A percentile compares a stretch with the other conserved stretches of the same genome.
Conservation (phyloP, 495 filamentous ascomycete genomes). For the Penicillium simplicissimum region DNA sequence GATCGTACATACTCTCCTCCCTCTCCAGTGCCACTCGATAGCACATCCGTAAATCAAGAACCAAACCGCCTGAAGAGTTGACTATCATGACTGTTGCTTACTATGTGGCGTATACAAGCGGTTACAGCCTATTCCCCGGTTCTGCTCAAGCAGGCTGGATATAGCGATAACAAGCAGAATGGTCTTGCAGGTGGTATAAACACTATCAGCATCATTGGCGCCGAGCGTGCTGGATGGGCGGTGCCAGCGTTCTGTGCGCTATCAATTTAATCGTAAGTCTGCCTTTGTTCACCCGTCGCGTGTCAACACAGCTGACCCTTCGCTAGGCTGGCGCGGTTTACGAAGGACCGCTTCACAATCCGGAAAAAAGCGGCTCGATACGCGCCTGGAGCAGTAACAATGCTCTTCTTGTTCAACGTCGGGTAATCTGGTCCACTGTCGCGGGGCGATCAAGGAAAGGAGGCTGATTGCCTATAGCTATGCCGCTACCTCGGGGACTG, state of each 20-base stretch:
- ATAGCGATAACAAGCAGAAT: constrained; percentile 44
- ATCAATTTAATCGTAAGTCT: constrained; percentile 38
- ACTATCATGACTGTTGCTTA: background rate
- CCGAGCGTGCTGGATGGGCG: constrained; percentile 44
- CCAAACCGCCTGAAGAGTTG: constrained; percentile 16
- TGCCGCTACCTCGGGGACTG: constrained; percentile 57
- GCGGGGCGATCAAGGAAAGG: background rate
- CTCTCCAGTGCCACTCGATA: background rate
- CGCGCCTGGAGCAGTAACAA: constrained; percentile 50
- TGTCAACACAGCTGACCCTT: background rate
- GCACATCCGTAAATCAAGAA: background rate
- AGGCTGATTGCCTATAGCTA: constrained; percentile 27
- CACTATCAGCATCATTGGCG: constrained; percentile 53
- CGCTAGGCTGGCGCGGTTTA: constrained; percentile 41
- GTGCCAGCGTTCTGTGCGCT: constrained; percentile 31
- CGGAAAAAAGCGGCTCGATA: constrained; percentile 33
- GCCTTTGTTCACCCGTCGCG: no score
- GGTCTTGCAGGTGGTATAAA: constrained; percentile 56
- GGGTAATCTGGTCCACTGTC: constrained; percentile 25
- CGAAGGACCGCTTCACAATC: constrained; percentile 36
- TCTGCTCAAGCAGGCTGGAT: constrained; percentile 44
- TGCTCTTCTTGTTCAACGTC: constrained; percentile 57
- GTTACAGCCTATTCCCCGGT: constrained; percentile 45
- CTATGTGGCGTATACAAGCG: constrained; percentile 18
- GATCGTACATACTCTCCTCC: background rate